Percentiles rank a stretch among this genome's conserved stretches.
Evolutionary conservation across 164 flowering plant genomes (phyloP).

Genomic region (Magnolia officinalis): DNA sequence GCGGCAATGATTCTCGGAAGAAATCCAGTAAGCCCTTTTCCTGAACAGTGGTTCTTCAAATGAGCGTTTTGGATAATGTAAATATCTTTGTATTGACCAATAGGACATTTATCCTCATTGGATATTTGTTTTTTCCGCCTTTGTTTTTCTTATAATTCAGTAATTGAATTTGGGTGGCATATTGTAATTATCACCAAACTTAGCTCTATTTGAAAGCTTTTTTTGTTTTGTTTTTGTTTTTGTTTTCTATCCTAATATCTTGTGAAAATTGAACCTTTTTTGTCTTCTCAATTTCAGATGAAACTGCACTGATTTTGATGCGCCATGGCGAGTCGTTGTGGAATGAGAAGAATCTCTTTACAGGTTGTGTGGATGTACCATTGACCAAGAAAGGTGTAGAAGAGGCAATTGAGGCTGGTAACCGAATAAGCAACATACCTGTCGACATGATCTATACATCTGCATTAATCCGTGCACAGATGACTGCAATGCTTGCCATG

Average conservation of each 20-base stretch:
- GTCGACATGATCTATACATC: slow-evolving; percentile 92
- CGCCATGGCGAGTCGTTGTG: slow-evolving; percentile 98
- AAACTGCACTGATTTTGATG: slow-evolving; percentile 80
- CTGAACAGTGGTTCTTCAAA: not conserved
- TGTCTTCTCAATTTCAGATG: slow-evolving; percentile 40
- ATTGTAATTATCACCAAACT: too few species aligned
- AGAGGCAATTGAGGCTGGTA: slow-evolving; percentile 98
- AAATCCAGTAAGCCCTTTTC: slow-evolving; percentile 60
- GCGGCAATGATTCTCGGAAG: slow-evolving; percentile 40
- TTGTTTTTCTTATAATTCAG: too few species aligned
- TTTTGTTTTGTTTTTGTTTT: too few species aligned
- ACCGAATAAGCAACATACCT: slow-evolving; percentile 92
- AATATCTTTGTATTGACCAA: too few species aligned
- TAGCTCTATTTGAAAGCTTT: too few species aligned
- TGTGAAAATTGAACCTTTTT: too few species aligned
- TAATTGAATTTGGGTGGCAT: too few species aligned
- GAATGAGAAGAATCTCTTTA: slow-evolving; percentile 94
- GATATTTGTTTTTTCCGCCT: too few species aligned
- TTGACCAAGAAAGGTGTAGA: slow-evolving; percentile 88
- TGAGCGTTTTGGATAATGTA: not conserved
- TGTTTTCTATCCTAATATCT: too few species aligned
- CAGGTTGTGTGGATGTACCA: slow-evolving; percentile 99
- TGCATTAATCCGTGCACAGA: slow-evolving; percentile 90
- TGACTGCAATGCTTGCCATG: slow-evolving; percentile 99
- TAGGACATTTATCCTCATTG: too few species aligned